Conservation (phyloP, 1,139 yeast genomes). For the Suhomyces choctaworum region DNA sequence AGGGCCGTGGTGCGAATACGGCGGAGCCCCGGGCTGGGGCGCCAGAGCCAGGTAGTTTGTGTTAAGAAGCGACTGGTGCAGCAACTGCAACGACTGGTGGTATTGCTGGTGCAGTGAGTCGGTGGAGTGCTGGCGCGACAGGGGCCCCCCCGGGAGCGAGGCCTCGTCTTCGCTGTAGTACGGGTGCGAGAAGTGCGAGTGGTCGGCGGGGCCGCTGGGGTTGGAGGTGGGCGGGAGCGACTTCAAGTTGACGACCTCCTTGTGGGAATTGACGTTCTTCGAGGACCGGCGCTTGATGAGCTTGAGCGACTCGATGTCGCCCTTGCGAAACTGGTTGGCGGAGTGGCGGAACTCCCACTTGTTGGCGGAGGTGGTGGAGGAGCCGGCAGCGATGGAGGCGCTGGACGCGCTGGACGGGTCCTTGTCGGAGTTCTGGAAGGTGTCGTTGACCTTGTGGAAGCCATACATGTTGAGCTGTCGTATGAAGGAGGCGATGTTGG, state of each 20-base stretch:
- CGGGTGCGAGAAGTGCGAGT: conserved; percentile 6
- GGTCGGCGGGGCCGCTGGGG: conserved; percentile 20
- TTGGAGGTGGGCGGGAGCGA: conserved; percentile 30
- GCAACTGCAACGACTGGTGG: conserved; percentile 17
- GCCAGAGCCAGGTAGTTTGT: conserved; percentile 1
- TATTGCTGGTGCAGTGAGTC: conserved; percentile 16
- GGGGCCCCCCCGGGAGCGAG: conserved; percentile 2
- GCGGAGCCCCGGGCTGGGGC: background rate
- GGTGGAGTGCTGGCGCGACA: conserved; percentile 5
- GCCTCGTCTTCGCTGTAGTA: conserved; percentile 9
- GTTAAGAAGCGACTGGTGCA: conserved; percentile 10
- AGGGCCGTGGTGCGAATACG: conserved; percentile 1
- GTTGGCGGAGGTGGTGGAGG: conserved; percentile 27
- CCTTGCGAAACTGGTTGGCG: conserved; percentile 63
- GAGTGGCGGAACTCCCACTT: conserved; percentile 75
- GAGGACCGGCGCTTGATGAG: conserved; percentile 65
- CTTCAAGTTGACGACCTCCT: conserved; percentile 43
- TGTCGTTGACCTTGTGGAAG: conserved; percentile 65
- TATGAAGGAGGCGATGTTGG: conserved; percentile 75
- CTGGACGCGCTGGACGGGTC: conserved; percentile 8
- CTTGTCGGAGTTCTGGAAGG: conserved; percentile 24
- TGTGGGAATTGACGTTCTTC: conserved; percentile 47
- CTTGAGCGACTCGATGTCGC: conserved; percentile 58
- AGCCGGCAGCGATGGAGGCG: conserved; percentile 11
- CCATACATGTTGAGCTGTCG: conserved; percentile 51